Conservation (phyloP, 2,329 filamentous ascomycete genomes). For the Talaromyces sp. region DNA sequence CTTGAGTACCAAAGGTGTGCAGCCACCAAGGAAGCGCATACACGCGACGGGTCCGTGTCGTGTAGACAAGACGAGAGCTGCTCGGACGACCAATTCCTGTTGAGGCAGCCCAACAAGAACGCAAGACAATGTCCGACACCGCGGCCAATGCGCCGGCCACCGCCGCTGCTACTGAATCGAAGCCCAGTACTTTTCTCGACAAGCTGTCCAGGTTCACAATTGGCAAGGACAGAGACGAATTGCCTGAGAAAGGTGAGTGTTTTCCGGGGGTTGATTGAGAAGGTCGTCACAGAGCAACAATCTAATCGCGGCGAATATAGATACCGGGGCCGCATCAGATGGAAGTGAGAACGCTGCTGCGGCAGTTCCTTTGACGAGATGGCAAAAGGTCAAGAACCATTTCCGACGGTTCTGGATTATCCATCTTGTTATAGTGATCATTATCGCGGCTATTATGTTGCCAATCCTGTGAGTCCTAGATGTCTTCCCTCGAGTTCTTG, state of each 20-base stretch:
- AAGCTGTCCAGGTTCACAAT: constrained; percentile 12
- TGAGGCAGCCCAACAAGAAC: neutral
- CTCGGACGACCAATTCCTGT: neutral
- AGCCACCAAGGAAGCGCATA: neutral
- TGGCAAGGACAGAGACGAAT: constrained; percentile 6
- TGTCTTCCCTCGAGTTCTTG: neutral
- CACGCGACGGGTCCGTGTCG: constrained; percentile 1
- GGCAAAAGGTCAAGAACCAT: constrained; percentile 28
- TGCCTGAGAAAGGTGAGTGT: constrained; percentile 10
- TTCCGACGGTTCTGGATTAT: constrained; percentile 37
- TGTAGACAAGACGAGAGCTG: neutral
- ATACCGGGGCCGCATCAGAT: constrained; percentile 17
- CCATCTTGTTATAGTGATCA: constrained; percentile 29
- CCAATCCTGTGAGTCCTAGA: constrained; percentile 33
- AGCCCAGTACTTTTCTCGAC: constrained; percentile 9
- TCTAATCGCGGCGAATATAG: constrained; percentile 1
- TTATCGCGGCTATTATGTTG: constrained; percentile 36
- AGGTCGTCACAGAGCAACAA: neutral
- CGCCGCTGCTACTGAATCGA: neutral
- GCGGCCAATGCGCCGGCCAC: neutral
- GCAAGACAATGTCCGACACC: constrained; percentile 8
- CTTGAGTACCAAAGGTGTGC: neutral
- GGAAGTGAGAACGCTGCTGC: constrained; percentile 16
- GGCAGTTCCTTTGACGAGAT: constrained; percentile 23
- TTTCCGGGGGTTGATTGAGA: neutral